Evolutionary conservation across 768 basidiomycete genomes (phyloP), one percentile per base, ranked within the genome.

Genomic region (Rhodotorula graminis): DNA sequence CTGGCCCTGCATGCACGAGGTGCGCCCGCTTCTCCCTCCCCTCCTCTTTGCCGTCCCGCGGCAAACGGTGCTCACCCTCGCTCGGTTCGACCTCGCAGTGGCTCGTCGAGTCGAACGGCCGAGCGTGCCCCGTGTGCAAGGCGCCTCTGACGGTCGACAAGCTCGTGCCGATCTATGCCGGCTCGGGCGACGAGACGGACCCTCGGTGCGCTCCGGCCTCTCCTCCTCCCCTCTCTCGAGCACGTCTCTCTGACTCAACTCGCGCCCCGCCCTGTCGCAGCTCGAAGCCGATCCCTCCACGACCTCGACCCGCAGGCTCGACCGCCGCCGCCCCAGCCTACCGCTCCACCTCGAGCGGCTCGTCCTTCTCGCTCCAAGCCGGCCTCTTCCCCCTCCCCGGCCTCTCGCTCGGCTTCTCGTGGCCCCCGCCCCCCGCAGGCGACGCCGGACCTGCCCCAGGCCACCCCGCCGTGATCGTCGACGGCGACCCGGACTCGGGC

Each of bases 1-100:
- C 55, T 71, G 70, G 70, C 65, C 65, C 2, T 71, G 70, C 33
- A 49, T 46, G 44, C 65, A 71, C 64, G 70, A 71, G 52, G 69
- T 70, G 10, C 47, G 64, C 3, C 1, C 10, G 42, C 11, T 44
- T 14, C 31, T 1, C 37, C 46, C 29, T n/a, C 15, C 37, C 55
- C 18, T 23, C 0, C 27, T 52, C 33, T 15, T 5, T 2, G 2
- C 15, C 29, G 3, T 42, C 25, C n/a, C 40, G 12, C 14, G n/a
- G n/a, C 18, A 33, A n/a, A n/a, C n/a, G n/a, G n/a, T n/a, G 15
- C 5, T 37, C 33, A 15, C 44, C n/a, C n/a, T 18, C 44, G 42
- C 19, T 21, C 15, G 18, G 4, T 18, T 14, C 47, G 47, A 9
- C 47, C 52, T 2, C 23, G 27, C 42, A 65, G 65, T 71, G 70